Conservation (phyloP, 129 eudicot genomes). For the Flaveria bidentis region DNA sequence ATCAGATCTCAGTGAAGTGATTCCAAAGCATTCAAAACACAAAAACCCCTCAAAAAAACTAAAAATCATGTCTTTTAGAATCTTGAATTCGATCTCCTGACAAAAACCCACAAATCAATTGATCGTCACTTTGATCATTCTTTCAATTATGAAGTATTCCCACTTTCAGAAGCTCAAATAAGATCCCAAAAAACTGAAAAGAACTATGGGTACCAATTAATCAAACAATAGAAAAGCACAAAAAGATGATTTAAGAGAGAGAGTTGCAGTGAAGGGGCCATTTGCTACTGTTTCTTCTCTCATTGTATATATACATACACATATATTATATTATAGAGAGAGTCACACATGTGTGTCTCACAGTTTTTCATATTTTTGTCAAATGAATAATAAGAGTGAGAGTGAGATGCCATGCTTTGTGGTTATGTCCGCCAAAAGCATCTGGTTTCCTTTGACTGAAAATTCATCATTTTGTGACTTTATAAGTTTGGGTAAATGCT, state of each 20-base stretch:
- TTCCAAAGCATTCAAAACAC: constrained; percentile 49
- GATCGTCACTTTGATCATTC: not conserved
- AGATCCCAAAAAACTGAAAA: constrained; percentile 10
- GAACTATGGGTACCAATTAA: constrained; percentile 12
- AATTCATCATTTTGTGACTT: constrained; percentile 39
- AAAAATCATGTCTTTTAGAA: constrained; percentile 47
- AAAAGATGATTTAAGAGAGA: constrained; percentile 28
- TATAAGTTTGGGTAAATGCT: constrained; percentile 28
- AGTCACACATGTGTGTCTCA: constrained; percentile 31
- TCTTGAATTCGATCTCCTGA: constrained; percentile 53
- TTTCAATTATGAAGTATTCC: constrained; percentile 22
- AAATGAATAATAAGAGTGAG: constrained; percentile 36
- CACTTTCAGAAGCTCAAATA: constrained; percentile 4
- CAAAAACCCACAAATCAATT: constrained; percentile 17
- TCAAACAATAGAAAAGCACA: constrained; percentile 35
- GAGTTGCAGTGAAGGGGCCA: not conserved
- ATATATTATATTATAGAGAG: constrained; percentile 1
- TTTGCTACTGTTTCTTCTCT: constrained; percentile 11
- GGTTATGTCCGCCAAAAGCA: constrained; percentile 46
- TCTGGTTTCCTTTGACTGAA: constrained; percentile 37
- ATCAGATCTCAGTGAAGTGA: constrained; percentile 74
- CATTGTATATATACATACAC: not conserved
- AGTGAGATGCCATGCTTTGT: constrained; percentile 44
- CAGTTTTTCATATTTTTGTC: constrained; percentile 35
- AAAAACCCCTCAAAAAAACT: constrained; percentile 30